Conservation (phyloP, 345 rosid species). For the Aegle marmelos region DNA sequence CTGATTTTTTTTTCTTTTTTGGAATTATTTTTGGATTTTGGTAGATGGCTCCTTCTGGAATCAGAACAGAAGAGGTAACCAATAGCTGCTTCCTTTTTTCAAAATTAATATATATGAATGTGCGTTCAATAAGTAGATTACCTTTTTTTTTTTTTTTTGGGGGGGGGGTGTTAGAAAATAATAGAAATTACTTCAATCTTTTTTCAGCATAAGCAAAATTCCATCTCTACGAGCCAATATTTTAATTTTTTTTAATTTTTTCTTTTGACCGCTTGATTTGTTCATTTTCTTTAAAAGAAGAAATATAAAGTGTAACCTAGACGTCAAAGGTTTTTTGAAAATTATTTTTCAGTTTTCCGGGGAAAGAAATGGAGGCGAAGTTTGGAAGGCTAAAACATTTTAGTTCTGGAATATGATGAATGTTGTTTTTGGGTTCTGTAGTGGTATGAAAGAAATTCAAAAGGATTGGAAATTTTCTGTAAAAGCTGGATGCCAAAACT, state of each 20-base stretch:
- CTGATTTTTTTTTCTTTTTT: neutral
- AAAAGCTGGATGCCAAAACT: conserved; percentile 78
- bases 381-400: neutral
- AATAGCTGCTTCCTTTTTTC: neutral
- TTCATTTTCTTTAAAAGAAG: too few relatives aligned
- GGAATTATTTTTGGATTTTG: conserved; percentile 20
- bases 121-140: too few relatives aligned
- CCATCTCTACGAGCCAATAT: neutral
- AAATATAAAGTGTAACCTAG: neutral
- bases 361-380: neutral
- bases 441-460: conserved; percentile 80
- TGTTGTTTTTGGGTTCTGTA: conserved; percentile 22
- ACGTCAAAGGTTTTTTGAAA: neutral
- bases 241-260: neutral
- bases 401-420: neutral
- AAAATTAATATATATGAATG: too few relatives aligned
- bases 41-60: conserved; percentile 74
- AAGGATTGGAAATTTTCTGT: conserved; percentile 71
- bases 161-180: neutral
- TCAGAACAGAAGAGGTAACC: conserved; percentile 77
- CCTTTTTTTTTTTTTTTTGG: too few relatives aligned
- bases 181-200: neutral
- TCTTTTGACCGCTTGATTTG: neutral
- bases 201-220: neutral
- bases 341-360: neutral